Percentiles rank a stretch among this genome's conserved stretches.
Evolutionary conservation across 176 grass and related monocot genomes (phyloP).

Genomic region (Luzula sylvatica): DNA sequence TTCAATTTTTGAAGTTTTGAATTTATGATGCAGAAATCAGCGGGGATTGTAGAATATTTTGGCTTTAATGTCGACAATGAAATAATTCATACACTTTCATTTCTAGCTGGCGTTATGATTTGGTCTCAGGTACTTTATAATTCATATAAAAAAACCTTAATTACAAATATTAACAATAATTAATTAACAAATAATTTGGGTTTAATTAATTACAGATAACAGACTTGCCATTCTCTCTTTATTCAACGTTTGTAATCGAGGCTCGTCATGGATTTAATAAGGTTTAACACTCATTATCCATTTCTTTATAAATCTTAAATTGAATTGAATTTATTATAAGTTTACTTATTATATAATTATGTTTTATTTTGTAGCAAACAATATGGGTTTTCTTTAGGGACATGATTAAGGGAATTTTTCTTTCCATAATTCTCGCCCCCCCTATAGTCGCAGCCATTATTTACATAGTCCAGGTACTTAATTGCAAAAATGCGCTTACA

Average conservation of each 20-base stretch:
- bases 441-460: constrained; percentile 91
- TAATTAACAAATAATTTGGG: not conserved
- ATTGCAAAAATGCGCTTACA: too few species aligned
- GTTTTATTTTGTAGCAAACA: constrained; percentile 62
- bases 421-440: constrained; percentile 70
- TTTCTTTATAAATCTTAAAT: not conserved
- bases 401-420: constrained; percentile 79
- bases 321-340: constrained; percentile 4
- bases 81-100: constrained; percentile 90
- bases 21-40: constrained; percentile 52
- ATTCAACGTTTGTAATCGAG: constrained; percentile 94
- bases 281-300: constrained; percentile 23
- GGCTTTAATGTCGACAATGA: constrained; percentile 87
- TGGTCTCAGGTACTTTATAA: constrained; percentile 81
- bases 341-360: constrained; percentile 10
- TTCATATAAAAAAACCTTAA: not conserved
- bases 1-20: constrained; percentile 20
- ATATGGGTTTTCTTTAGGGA: constrained; percentile 88
- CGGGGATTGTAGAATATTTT: constrained; percentile 32
- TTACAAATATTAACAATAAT: not conserved
- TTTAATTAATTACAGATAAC: constrained; percentile 50
- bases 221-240: constrained; percentile 91
- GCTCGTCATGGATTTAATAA: constrained; percentile 94
- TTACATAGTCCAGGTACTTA: constrained; percentile 75
- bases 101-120: constrained; percentile 85